Base-by-base conservation (phyloP, 495 filamentous ascomycete genomes). In the Pseudevernia furfuracea region DNA sequence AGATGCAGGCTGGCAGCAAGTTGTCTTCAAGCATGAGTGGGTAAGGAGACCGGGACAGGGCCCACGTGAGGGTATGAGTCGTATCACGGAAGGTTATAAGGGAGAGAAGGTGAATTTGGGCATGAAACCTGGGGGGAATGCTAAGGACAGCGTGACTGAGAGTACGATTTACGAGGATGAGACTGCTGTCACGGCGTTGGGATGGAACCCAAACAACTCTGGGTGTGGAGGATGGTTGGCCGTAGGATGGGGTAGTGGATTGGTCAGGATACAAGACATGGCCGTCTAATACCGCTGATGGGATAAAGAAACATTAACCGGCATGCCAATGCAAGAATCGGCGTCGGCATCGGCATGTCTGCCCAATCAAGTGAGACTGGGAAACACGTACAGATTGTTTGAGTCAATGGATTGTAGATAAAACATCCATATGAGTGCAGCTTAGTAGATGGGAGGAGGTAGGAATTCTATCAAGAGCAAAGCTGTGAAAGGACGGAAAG, bases 191-290 rank as follows among this genome's bases (percentile, higher is more conserved):
- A 81, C 80, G 34, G 69, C 74, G 21, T 69, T 88, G 23, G 77
- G 77, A n/a, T 90, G 87, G 87, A 89, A 89, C 71, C 81, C 83
- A 37, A 88, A 88, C 82, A 30, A 88, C 87, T 73, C 68, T 80
- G 56, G 68, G 6, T 85, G 75, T 72, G 85, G 85, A 12, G 85
- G 82, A 10, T 89, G 86, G 87, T 84, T 84, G 7, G 79, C 79
- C 37, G 87, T 84, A 30, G 86, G 80, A 9, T 75, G 82, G 75
- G 85, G 79, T 9, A 82, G 79, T 72, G 87, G 87, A 17, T 71
- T 89, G 64, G 68, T 89, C 37, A 80, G 87, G 66, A 80, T 89
- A n/a, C 85, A 89, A 72, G 86, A 90, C 80, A 62, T 89, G 58
- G 81, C 82, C 15, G 72, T 52, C 14, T 60, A 17, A 34, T 21